phyloP scores from a whole-genome alignment of 768 basidiomycete genomes.

The Boletus rufocinnamomeus region DNA sequence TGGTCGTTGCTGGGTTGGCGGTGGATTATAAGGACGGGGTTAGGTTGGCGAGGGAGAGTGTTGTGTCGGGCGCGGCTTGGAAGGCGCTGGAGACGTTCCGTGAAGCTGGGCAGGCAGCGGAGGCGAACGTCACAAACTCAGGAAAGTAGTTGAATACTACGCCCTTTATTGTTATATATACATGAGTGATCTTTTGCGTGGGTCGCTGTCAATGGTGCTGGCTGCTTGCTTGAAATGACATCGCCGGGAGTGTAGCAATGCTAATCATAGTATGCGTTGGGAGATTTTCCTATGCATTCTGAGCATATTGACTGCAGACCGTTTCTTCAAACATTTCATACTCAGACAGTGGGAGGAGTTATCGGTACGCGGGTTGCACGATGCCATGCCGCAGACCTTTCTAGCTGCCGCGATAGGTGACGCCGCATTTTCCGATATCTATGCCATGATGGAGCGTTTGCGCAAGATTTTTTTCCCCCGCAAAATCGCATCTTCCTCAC shows the following conservation, averaged over 20 bases:
- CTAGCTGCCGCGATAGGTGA: not conserved
- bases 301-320: no score
- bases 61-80: conserved; percentile 63
- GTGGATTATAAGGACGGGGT: conserved; percentile 71
- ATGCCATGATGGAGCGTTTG: no score
- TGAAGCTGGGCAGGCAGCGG: conserved; percentile 35
- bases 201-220: no score
- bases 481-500: not conserved
- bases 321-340: no score
- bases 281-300: no score
- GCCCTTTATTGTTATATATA: not conserved
- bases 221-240: no score
- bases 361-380: no score
- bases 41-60: conserved; percentile 59
- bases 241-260: no score
- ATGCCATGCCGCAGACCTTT: no score
- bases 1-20: conserved; percentile 83
- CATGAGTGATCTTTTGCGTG: not conserved
- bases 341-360: no score
- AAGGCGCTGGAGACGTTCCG: conserved; percentile 54
- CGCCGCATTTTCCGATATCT: not conserved
- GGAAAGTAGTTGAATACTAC: not conserved
- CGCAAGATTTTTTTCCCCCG: no score
- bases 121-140: not conserved
- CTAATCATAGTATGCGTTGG: no score